A percentile compares a stretch with the other conserved stretches of the same genome.
Conservation (phyloP, 2,329 filamentous ascomycete species). For the Colletotrichum sidae region DNA sequence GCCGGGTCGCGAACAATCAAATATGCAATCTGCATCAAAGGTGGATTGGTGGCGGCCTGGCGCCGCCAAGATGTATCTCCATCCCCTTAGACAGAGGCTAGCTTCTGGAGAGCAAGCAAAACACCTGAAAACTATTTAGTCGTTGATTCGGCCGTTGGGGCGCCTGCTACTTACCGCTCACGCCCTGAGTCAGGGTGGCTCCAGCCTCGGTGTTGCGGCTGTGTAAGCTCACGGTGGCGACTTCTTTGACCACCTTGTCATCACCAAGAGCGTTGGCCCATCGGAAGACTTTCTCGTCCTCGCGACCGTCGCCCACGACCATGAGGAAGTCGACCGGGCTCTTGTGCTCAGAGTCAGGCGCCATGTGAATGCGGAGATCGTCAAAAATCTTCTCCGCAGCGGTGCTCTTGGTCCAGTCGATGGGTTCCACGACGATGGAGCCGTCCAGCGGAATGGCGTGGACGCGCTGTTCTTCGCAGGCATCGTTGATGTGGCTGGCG, state of each 20-base stretch:
- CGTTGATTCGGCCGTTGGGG: too few relatives aligned
- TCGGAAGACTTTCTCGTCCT: constrained; percentile 92
- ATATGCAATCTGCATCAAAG: constrained; percentile 13
- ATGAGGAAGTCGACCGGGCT: constrained; percentile 84
- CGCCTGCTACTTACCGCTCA: constrained; percentile 75
- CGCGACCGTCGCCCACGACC: constrained; percentile 89
- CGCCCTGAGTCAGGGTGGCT: constrained; percentile 88
- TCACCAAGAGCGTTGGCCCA: constrained; percentile 87
- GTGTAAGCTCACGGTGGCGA: constrained; percentile 88
- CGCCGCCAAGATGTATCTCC: constrained; percentile 1
- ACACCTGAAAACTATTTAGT: constrained; percentile 47
- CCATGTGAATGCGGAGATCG: constrained; percentile 58
- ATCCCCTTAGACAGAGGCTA: constrained; percentile 43
- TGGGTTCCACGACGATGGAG: constrained; percentile 85
- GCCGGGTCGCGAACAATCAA: constrained; percentile 30
- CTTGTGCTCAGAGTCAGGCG: constrained; percentile 46
- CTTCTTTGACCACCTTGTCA: constrained; percentile 70
- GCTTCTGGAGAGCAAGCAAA: constrained; percentile 55
- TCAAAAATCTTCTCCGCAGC: constrained; percentile 82
- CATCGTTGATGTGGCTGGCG: constrained; percentile 94
- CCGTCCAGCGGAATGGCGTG: constrained; percentile 86
- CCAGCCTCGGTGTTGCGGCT: constrained; percentile 89
- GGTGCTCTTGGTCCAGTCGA: constrained; percentile 88
- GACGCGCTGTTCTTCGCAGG: constrained; percentile 84
- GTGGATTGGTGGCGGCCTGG: background rate